phyloP scores from a whole-genome alignment of 164 flowering plant species.

The Aristolochia contorta region DNA sequence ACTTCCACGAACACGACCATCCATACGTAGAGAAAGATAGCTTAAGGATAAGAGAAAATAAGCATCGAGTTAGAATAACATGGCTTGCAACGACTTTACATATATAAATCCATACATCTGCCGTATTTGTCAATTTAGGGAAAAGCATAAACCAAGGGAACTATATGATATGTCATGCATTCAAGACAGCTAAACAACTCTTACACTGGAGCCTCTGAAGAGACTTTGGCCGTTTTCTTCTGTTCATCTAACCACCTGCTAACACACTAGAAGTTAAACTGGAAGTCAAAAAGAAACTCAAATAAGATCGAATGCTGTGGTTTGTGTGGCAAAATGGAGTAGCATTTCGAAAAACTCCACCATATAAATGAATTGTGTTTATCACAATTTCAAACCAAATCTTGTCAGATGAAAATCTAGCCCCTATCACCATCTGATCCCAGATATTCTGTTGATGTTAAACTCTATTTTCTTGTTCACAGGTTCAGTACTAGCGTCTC shows the following conservation, averaged over 20 bases:
- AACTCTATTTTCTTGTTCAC: not conserved
- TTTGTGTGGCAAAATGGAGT: too few species aligned
- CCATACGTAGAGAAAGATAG: slow-evolving; percentile 86
- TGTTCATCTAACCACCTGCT: slow-evolving; percentile 93
- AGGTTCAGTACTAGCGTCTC: too few species aligned
- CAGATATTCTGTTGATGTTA: not conserved
- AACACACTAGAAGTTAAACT: slow-evolving; percentile 1
- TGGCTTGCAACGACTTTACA: not conserved
- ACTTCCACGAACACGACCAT: slow-evolving; percentile 98
- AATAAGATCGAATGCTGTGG: not conserved
- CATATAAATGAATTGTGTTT: too few species aligned
- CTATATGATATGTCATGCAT: not conserved
- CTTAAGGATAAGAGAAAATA: slow-evolving; percentile 24
- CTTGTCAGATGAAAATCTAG: too few species aligned
- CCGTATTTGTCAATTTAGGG: not conserved
- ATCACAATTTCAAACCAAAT: not conserved
- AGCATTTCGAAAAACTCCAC: too few species aligned
- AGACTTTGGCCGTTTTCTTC: slow-evolving; percentile 71
- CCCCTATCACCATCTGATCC: not conserved
- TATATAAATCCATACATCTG: not conserved
- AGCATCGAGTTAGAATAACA: not conserved
- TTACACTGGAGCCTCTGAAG: slow-evolving; percentile 91
- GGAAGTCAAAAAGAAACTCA: not conserved
- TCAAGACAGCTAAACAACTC: slow-evolving; percentile 13
- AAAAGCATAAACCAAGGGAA: not conserved